A percentile compares a stretch with the other conserved stretches of the same genome.
Evolutionary conservation across 2,329 filamentous ascomycete genomes (phyloP).

Genomic region (Stemphylium lycopersici): DNA sequence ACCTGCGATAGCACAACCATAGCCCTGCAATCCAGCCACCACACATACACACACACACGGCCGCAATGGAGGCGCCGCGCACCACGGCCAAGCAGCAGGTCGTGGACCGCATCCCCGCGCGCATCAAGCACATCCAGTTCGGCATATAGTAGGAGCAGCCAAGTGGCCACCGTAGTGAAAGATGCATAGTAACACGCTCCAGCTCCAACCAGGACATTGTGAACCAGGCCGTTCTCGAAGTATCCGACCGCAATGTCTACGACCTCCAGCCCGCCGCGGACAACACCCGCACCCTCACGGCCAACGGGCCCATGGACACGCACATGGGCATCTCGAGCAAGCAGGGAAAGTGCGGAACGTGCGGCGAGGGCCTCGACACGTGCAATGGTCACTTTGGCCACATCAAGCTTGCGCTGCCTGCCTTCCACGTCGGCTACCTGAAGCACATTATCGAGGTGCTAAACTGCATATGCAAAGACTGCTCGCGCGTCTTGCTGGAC

Average conservation of each 20-base stretch:
- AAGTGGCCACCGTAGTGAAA: neutral
- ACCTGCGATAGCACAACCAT: slow-evolving; percentile 22
- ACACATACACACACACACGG: slow-evolving; percentile 3
- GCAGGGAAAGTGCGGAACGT: slow-evolving; percentile 78
- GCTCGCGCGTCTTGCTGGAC: slow-evolving; percentile 80
- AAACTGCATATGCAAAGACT: slow-evolving; percentile 95
- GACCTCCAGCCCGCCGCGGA: slow-evolving; percentile 71
- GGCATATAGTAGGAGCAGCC: slow-evolving; percentile 72
- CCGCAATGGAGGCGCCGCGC: slow-evolving; percentile 31
- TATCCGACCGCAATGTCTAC: slow-evolving; percentile 93
- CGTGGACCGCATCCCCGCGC: slow-evolving; percentile 84
- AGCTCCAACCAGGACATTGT: slow-evolving; percentile 93
- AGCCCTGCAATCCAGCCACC: neutral
- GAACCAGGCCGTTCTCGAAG: slow-evolving; percentile 91
- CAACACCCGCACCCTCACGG: slow-evolving; percentile 71
- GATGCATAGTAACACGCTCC: slow-evolving; percentile 24
- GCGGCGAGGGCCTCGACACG: slow-evolving; percentile 76
- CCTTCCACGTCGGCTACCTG: slow-evolving; percentile 95
- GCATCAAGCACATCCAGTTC: slow-evolving; percentile 92
- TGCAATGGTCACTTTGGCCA: slow-evolving; percentile 97
- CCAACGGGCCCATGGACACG: slow-evolving; percentile 84
- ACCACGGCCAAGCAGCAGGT: slow-evolving; percentile 79
- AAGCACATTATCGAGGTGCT: slow-evolving; percentile 91
- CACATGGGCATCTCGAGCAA: slow-evolving; percentile 91
- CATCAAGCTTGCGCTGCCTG: slow-evolving; percentile 86